These are phyloP conservation scores for Neurospora sp. DNA, from an alignment of 495 filamentous ascomycete genomes.

Conservation along the genomic window DNA sequence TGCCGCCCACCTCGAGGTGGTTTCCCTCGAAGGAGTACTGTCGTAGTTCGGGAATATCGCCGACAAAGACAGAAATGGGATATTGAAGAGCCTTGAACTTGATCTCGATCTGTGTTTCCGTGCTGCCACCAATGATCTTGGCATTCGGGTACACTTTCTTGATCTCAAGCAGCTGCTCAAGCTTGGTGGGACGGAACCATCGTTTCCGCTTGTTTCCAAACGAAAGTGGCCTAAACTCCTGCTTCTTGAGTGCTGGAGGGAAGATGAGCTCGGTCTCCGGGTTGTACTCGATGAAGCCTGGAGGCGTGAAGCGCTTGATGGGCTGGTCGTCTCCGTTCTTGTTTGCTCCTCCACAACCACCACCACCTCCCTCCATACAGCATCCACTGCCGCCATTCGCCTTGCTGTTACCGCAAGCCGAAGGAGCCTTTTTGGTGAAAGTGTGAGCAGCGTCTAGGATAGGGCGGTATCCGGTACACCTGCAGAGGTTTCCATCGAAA, in stretches of 20 bases:
- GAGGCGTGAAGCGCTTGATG: slow-evolving; percentile 64
- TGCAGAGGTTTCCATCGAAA: slow-evolving; percentile 91
- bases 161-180: slow-evolving; percentile 83
- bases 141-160: slow-evolving; percentile 75
- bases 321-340: slow-evolving; percentile 36
- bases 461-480: slow-evolving; percentile 90
- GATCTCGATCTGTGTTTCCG: slow-evolving; percentile 95
- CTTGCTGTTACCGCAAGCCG: slow-evolving; percentile 46
- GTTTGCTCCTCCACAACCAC: slow-evolving; percentile 48
- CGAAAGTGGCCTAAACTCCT: slow-evolving; percentile 68
- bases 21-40: slow-evolving; percentile 71
- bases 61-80: slow-evolving; percentile 78
- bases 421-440: slow-evolving; percentile 40
- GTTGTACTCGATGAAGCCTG: slow-evolving; percentile 85
- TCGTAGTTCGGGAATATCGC: slow-evolving; percentile 81
- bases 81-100: slow-evolving; percentile 97
- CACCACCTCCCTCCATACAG: slow-evolving; percentile 50
- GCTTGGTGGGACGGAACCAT: slow-evolving; percentile 83
- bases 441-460: slow-evolving; percentile 87
- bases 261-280: slow-evolving; percentile 94
- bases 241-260: slow-evolving; percentile 70
- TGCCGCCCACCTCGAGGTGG: slow-evolving; percentile 79
- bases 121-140: slow-evolving; percentile 92
- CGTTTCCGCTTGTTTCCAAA: slow-evolving; percentile 92
- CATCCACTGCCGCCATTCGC: slow-evolving; percentile 56